Base-by-base conservation (phyloP, 306 rosid species). In the Vigna radiata region DNA sequence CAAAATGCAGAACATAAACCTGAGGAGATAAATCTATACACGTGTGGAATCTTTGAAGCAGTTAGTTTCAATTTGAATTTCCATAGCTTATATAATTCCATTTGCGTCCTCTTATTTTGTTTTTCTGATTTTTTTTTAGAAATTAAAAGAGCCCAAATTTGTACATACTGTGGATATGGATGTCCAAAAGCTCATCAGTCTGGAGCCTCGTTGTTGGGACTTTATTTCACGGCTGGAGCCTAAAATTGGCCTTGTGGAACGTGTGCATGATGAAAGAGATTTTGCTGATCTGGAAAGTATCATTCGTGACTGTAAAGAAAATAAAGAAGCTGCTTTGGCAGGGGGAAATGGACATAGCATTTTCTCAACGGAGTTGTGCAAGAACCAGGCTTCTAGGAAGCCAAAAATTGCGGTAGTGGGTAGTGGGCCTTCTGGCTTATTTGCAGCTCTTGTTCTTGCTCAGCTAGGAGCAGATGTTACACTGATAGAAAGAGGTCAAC, bases 401-500 rank as follows among this genome's bases (percentile, higher is more conserved):
- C 97, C 97, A 8, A 92, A 87, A 84, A 81, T 95, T 85, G 99
- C 87, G 1, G 89, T 91, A 19, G 97, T 91, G 77, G 99, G 97
- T 56, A 86, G 96, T 78, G 99, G 97, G 66, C 97, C 99, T 55
- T 82, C 99, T 10, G 99, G 99, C 77, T 91, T 95, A 21, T 92
- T 95, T 77, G 90, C 97, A 55, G 64, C 97, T 58, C 94, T 95
- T 78, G 97, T 90, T 81, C 97, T 95, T 76, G 97, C 97, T 5
- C 97, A 92, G 84, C 77, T 90, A 79, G 99, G 96, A 70, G 97
- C 97, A 62, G 93, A 89, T 80, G 96, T 95, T 58, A 92, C 98
- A n/a, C 77, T 95, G 61, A 87, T 95, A 79, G 98, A 95, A 90
- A 90, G 98, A 89, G 98, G 98, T 53, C 97, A 92, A 83, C 89